A percentile compares a stretch with the other conserved stretches of the same genome.
Conservation (phyloP, 2,329 filamentous ascomycete genomes). For the Ophiostoma quercus region DNA sequence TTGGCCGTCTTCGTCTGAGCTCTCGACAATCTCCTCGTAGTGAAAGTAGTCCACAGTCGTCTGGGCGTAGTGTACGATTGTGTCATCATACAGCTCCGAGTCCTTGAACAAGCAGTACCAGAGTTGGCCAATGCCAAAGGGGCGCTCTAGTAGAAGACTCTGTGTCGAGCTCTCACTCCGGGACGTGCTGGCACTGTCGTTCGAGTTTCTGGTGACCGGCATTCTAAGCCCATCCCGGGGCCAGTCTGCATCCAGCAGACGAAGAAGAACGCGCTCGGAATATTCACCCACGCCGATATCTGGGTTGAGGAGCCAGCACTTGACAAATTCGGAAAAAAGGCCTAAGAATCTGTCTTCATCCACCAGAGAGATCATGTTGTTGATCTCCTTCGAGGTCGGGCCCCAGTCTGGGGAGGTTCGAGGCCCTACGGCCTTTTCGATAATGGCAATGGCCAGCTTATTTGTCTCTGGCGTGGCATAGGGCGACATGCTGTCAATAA, state of each 20-base stretch:
- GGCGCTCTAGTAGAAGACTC: neutral
- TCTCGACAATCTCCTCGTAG: neutral
- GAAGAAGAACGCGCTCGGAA: constrained; percentile 46
- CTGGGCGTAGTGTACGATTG: neutral
- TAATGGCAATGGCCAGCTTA: constrained; percentile 51
- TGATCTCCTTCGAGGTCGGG: constrained; percentile 23
- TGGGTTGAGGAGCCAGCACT: constrained; percentile 49
- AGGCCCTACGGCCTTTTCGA: constrained; percentile 50
- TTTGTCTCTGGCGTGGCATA: constrained; percentile 53
- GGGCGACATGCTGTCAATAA: constrained; percentile 50
- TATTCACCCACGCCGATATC: constrained; percentile 53
- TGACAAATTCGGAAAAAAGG: constrained; percentile 46
- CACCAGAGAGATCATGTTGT: neutral
- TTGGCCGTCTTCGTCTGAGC: neutral
- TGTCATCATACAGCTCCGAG: neutral
- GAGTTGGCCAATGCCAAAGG: neutral
- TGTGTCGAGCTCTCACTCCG: neutral
- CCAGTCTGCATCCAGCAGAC: constrained; percentile 53
- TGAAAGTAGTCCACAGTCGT: neutral
- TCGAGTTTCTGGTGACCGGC: neutral
- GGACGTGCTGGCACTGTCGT: too few species aligned
- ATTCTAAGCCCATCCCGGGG: constrained; percentile 28
- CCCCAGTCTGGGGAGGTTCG: constrained; percentile 47
- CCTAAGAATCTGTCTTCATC: neutral
- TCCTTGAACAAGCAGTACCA: neutral